Evolutionary conservation across 306 rosid species (phyloP).

Genomic region (Quercus suber): DNA sequence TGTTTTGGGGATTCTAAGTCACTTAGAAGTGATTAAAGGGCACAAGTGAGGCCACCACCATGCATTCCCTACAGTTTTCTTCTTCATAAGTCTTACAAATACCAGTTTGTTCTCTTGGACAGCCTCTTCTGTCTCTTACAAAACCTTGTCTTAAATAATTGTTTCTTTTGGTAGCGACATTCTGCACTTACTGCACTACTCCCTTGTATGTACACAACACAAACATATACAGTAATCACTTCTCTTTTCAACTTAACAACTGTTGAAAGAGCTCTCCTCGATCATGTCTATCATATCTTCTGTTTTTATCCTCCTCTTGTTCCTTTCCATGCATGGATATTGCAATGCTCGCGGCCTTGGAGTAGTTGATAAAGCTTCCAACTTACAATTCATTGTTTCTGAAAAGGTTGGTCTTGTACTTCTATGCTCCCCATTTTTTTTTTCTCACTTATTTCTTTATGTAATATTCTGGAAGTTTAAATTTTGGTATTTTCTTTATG

Average conservation of each 20-base stretch:
- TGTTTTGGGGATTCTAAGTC: constrained; percentile 6
- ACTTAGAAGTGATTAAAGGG: neutral
- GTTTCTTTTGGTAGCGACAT: too few species aligned
- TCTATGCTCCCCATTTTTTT: neutral
- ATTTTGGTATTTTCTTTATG: neutral
- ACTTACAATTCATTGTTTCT: neutral
- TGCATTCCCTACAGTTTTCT: neutral
- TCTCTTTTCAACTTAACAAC: neutral
- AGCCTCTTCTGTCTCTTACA: neutral
- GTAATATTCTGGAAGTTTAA: neutral
- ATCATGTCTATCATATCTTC: constrained; percentile 23
- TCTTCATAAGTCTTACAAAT: constrained; percentile 15
- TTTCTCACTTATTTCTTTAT: neutral
- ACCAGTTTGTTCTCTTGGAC: neutral
- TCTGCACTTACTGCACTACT: too few species aligned
- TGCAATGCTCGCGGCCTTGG: constrained; percentile 42
- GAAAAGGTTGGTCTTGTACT: constrained; percentile 27
- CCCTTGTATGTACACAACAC: too few species aligned
- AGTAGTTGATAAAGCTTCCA: constrained; percentile 3
- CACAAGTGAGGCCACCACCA: constrained; percentile 9
- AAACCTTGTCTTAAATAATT: too few species aligned
- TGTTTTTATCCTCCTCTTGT: constrained; percentile 28
- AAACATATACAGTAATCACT: neutral
- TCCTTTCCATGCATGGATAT: constrained; percentile 22
- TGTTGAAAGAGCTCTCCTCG: neutral